These are phyloP conservation scores for Pichia occidentalis DNA, from an alignment of 805 yeast genomes.

Conservation along the genomic window DNA sequence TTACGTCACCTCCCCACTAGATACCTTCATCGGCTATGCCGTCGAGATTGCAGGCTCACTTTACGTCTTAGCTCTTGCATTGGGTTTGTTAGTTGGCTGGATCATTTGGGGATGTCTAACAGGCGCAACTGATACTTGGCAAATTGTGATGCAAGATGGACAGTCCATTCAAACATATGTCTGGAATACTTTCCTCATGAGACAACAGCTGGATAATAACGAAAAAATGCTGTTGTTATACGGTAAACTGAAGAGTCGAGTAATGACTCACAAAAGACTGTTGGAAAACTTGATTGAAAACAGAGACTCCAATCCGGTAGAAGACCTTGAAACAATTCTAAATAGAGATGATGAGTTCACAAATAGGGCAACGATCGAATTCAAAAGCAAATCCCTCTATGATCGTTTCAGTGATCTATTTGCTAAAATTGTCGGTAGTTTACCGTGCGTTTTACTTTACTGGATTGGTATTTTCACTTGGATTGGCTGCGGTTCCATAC, in stretches of 20 bases:
- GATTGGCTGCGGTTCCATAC: constrained; percentile 33
- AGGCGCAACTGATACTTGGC: constrained; percentile 32
- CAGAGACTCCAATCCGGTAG: background rate
- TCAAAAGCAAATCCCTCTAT: constrained; percentile 28
- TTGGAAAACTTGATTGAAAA: constrained; percentile 3
- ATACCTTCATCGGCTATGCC: constrained; percentile 9
- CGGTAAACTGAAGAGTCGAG: constrained; percentile 28
- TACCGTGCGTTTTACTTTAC: constrained; percentile 27
- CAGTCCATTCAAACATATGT: constrained; percentile 34
- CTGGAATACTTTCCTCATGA: constrained; percentile 36
- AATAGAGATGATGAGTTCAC: background rate
- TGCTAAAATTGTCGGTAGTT: constrained; percentile 27
- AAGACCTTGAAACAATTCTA: background rate
- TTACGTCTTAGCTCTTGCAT: constrained; percentile 23
- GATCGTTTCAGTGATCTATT: constrained; percentile 25
- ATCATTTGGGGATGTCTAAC: constrained; percentile 22
- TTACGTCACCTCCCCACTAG: constrained; percentile 11
- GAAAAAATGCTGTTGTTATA: constrained; percentile 23
- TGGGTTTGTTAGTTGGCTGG: constrained; percentile 21
- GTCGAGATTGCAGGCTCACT: constrained; percentile 18
- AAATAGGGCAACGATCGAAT: background rate
- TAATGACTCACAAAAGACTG: constrained; percentile 21
- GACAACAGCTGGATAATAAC: constrained; percentile 31
- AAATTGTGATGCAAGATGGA: constrained; percentile 37
- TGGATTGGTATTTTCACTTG: constrained; percentile 35